These are phyloP conservation scores for Lathyrus oleraceus DNA, from an alignment of 306 rosid genomes.

Conservation along the genomic window DNA sequence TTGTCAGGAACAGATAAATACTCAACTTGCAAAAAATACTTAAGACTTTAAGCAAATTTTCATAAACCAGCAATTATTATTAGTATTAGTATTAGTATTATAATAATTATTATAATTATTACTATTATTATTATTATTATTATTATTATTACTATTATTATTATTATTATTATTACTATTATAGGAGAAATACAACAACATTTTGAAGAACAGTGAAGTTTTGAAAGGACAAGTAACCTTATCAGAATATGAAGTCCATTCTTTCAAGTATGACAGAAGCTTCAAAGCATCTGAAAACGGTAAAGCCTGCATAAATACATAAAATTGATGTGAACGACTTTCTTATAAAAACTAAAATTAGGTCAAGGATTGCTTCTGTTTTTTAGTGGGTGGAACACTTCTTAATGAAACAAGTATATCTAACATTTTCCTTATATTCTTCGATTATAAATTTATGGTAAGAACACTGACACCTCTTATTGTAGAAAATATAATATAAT, in stretches of 20 bases:
- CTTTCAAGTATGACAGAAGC: slow-evolving; percentile 77
- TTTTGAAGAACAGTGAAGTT: neutral
- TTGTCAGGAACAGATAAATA: slow-evolving; percentile 17
- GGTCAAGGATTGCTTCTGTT: slow-evolving; percentile 6
- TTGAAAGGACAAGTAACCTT: slow-evolving; percentile 56
- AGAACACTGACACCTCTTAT: neutral
- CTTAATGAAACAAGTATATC: slow-evolving; percentile 9
- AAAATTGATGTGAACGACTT: slow-evolving; percentile 22
- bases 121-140: no score
- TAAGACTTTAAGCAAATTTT: neutral
- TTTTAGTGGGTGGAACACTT: slow-evolving; percentile 1
- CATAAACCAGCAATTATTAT: neutral
- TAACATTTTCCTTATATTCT: neutral
- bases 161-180: neutral
- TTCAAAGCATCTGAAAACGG: slow-evolving; percentile 90
- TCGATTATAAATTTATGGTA: neutral
- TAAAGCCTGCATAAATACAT: slow-evolving; percentile 64
- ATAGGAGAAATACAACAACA: neutral
- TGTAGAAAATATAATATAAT: neutral
- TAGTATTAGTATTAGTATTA: no score
- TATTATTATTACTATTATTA: no score
- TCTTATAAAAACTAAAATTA: neutral
- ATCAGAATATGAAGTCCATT: slow-evolving; percentile 78
- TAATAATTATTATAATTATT: no score
- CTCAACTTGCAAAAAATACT: neutral